Evolutionary conservation across 306 rosid genomes (phyloP).

Genomic region (Corylus avellana): DNA sequence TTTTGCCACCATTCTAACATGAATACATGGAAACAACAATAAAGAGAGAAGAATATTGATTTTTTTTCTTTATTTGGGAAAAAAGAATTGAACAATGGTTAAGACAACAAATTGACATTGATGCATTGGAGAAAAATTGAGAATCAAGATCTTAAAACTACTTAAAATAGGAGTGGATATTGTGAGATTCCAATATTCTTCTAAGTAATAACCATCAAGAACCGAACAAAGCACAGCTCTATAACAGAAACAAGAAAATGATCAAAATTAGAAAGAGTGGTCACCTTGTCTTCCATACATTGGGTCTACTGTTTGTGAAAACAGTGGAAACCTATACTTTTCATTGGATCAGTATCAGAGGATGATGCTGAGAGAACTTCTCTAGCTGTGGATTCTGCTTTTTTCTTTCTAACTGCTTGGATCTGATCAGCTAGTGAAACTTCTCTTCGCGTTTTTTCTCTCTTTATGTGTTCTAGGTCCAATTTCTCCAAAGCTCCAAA

Average conservation of each 20-base stretch:
- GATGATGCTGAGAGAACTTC: slow-evolving; percentile 30
- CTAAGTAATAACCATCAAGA: too few species aligned
- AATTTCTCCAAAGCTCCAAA: slow-evolving; percentile 46
- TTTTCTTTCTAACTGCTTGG: slow-evolving; percentile 59
- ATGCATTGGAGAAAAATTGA: not conserved
- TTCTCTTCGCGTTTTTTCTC: slow-evolving; percentile 48
- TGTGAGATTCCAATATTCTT: too few species aligned
- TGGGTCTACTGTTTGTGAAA: slow-evolving; percentile 23
- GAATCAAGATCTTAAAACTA: not conserved
- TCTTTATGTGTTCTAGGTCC: slow-evolving; percentile 71
- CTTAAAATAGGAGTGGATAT: not conserved
- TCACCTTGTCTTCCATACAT: slow-evolving; percentile 21
- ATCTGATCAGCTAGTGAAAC: slow-evolving; percentile 81
- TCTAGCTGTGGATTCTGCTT: slow-evolving; percentile 33
- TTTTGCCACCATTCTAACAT: not conserved
- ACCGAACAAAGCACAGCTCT: not conserved
- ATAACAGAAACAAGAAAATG: not conserved
- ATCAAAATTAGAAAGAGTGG: slow-evolving; percentile 7
- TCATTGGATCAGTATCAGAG: slow-evolving; percentile 12
- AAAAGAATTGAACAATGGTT: not conserved
- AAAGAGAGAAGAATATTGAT: not conserved
- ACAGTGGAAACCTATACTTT: slow-evolving; percentile 19
- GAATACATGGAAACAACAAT: too few species aligned
- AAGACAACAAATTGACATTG: not conserved
- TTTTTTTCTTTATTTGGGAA: not conserved